Evolutionary conservation across 2,329 filamentous ascomycete genomes (phyloP).

Genomic region (Dactylellina leptospora): DNA sequence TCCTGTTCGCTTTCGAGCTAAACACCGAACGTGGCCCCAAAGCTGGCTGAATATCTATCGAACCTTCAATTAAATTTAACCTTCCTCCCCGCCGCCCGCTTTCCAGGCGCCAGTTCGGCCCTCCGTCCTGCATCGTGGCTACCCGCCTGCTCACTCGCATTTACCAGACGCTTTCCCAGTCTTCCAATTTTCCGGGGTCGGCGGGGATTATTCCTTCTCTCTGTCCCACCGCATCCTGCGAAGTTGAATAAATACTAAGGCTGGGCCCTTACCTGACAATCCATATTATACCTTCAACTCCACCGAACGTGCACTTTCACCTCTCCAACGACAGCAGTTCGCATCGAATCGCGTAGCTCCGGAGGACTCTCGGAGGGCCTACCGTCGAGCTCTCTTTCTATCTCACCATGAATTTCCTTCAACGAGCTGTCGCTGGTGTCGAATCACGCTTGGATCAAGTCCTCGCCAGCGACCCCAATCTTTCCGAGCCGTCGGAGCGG

Average conservation of each 20-base stretch:
- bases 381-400: background rate
- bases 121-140: background rate
- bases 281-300: too few species aligned
- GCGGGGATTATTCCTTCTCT: constrained; percentile 16
- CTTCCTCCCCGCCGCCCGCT: too few species aligned
- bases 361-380: background rate
- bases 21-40: constrained; percentile 23
- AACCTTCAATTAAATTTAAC: background rate
- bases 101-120: background rate
- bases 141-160: background rate
- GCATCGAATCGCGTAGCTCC: too few species aligned
- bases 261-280: background rate
- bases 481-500: constrained; percentile 59
- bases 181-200: constrained; percentile 28
- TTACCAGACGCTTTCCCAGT: background rate
- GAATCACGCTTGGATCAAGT: constrained; percentile 93
- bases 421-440: constrained; percentile 89
- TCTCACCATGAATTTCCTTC: constrained; percentile 68
- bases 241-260: background rate
- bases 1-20: too few species aligned
- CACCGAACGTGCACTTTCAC: background rate
- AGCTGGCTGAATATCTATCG: background rate
- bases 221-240: background rate
- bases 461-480: constrained; percentile 73
- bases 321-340: background rate